phyloP scores from a whole-genome alignment of 192 early-diverging fungal species.

The Rhizoclosmatium globosum region DNA sequence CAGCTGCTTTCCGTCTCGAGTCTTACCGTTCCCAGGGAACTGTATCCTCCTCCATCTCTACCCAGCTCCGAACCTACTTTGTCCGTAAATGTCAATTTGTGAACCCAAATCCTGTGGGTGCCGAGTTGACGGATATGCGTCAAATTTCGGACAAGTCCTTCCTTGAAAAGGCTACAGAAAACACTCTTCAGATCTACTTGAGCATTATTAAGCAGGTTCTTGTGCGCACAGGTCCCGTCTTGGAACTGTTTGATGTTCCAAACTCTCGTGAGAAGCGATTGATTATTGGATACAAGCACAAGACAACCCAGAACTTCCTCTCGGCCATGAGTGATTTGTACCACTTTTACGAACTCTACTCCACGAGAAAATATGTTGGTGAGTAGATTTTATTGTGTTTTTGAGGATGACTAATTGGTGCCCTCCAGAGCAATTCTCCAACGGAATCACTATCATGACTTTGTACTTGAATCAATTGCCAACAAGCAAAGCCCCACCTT shows the following conservation, averaged over 20 bases:
- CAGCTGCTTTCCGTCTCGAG: conserved; percentile 88
- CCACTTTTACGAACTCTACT: conserved; percentile 97
- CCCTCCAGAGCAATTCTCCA: conserved; percentile 93
- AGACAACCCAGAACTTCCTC: conserved; percentile 92
- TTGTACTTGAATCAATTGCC: conserved; percentile 89
- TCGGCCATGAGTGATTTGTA: conserved; percentile 97
- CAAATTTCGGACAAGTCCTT: conserved; percentile 91
- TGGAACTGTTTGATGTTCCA: conserved; percentile 91
- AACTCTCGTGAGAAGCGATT: conserved; percentile 87
- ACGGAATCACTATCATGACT: conserved; percentile 94
- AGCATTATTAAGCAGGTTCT: conserved; percentile 88
- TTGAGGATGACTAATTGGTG: background rate
- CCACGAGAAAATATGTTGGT: conserved; percentile 96
- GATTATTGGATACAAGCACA: conserved; percentile 87
- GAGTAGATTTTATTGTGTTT: conserved; percentile 52
- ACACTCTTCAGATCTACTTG: conserved; percentile 89
- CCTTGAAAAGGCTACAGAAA: conserved; percentile 91
- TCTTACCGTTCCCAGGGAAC: conserved; percentile 95
- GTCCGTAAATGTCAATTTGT: conserved; percentile 91
- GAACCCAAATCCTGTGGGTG: conserved; percentile 76
- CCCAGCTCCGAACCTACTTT: conserved; percentile 95
- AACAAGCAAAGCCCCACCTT: conserved; percentile 79
- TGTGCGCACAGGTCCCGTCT: conserved; percentile 89
- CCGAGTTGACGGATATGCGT: conserved; percentile 78
- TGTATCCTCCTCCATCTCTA: conserved; percentile 85